phyloP scores from a whole-genome alignment of 176 grass and related monocot genomes.

The Lolium perenne region DNA sequence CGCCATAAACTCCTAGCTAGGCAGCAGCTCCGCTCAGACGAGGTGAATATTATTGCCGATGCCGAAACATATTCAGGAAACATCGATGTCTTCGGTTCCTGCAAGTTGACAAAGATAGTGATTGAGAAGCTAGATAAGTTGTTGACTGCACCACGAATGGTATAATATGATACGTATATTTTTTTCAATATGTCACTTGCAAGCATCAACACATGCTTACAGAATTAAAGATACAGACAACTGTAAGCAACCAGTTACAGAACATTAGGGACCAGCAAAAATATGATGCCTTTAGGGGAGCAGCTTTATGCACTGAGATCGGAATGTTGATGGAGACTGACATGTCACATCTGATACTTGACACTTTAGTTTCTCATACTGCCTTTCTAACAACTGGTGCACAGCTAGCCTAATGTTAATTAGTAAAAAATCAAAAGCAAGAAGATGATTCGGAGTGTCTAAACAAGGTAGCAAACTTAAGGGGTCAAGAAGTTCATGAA shows the following conservation, averaged over 20 bases:
- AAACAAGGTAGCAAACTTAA: slow-evolving; percentile 23
- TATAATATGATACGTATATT: background rate
- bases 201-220: background rate
- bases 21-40: slow-evolving; percentile 30
- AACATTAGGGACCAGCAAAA: background rate
- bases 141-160: background rate
- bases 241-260: background rate
- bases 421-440: background rate
- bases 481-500: slow-evolving; percentile 15
- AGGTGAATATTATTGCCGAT: background rate
- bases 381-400: background rate
- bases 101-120: slow-evolving; percentile 41
- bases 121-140: background rate
- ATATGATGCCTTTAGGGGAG: background rate
- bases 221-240: background rate
- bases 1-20: background rate
- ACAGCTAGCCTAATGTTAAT: background rate
- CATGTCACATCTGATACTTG: background rate
- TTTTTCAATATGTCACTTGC: background rate
- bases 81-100: slow-evolving; percentile 29
- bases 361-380: background rate
- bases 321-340: background rate
- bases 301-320: background rate
- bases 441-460: background rate
- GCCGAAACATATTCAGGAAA: background rate